phyloP scores from a whole-genome alignment of 148 eudicot species.

The Hydrangea macrophylla region DNA sequence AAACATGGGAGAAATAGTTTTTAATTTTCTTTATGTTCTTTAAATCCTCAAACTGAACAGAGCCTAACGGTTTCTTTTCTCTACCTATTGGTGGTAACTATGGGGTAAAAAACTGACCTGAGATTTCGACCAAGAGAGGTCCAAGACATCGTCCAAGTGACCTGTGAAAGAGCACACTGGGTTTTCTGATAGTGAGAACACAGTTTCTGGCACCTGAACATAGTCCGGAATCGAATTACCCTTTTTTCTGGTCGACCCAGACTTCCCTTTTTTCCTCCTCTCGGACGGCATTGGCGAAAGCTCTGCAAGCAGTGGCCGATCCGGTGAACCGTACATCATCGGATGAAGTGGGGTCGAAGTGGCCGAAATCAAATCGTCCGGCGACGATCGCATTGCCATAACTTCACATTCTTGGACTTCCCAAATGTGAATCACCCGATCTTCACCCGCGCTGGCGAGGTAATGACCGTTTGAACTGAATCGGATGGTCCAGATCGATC shows the following conservation, averaged over 20 bases:
- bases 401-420: conserved; percentile 96
- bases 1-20: too few species aligned
- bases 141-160: conserved; percentile 83
- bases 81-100: too few species aligned
- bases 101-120: conserved; percentile 43
- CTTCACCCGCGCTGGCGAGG: conserved; percentile 68
- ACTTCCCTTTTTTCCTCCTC: conserved; percentile 62
- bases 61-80: too few species aligned
- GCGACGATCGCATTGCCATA: conserved; percentile 33
- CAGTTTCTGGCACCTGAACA: conserved; percentile 78
- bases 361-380: conserved; percentile 33
- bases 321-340: conserved; percentile 38
- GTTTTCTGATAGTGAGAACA: conserved; percentile 63
- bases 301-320: conserved; percentile 56
- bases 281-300: conserved; percentile 38
- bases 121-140: conserved; percentile 87
- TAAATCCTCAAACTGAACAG: too few species aligned
- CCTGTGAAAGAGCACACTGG: conserved; percentile 75
- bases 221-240: conserved; percentile 68
- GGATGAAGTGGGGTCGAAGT: conserved; percentile 42
- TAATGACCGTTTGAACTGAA: conserved; percentile 45
- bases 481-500: conserved; percentile 67
- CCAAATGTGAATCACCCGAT: conserved; percentile 72
- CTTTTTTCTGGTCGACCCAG: conserved; percentile 41
- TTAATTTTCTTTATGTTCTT: too few species aligned